Evolutionary conservation across 164 flowering plant species (phyloP).

Genomic region (Protea cynaroides): DNA sequence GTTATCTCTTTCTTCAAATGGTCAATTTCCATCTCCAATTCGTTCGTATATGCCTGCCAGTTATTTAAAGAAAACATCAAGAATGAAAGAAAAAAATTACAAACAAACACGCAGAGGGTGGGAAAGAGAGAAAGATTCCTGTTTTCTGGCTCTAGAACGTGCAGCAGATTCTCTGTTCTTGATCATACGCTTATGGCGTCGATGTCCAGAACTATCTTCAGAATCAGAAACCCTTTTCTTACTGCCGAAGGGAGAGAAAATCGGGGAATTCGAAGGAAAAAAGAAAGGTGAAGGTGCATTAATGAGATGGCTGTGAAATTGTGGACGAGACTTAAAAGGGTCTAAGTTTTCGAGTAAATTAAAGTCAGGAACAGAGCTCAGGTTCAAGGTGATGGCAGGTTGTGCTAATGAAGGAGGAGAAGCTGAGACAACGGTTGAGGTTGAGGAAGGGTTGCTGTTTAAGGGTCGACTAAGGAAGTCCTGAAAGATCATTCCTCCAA

Average conservation of each 20-base stretch:
- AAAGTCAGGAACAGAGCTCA: slow-evolving; percentile 26
- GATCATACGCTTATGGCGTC: slow-evolving; percentile 53
- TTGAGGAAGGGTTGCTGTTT: slow-evolving; percentile 9
- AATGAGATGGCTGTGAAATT: not conserved
- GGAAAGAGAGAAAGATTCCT: slow-evolving; percentile 30
- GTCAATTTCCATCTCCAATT: slow-evolving; percentile 51
- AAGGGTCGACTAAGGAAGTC: slow-evolving; percentile 31
- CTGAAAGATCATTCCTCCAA: slow-evolving; percentile 19
- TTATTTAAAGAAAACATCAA: too few species aligned
- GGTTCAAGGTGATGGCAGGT: slow-evolving; percentile 20
- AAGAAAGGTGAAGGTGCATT: slow-evolving; percentile 5
- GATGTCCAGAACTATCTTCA: slow-evolving; percentile 24
- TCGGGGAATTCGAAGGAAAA: slow-evolving; percentile 14
- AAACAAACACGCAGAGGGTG: not conserved
- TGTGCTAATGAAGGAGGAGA: slow-evolving; percentile 8
- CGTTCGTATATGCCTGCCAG: slow-evolving; percentile 56
- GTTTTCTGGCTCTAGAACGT: slow-evolving; percentile 68
- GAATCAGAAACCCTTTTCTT: slow-evolving; percentile 31
- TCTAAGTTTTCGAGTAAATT: slow-evolving; percentile 13
- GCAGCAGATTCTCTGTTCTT: slow-evolving; percentile 76
- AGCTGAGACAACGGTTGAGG: not conserved
- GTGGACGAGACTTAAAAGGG: slow-evolving; percentile 5
- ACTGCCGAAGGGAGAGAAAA: slow-evolving; percentile 16
- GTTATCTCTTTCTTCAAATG: slow-evolving; percentile 53
- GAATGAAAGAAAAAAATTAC: too few species aligned